These are phyloP conservation scores for Rhododendron molle DNA, from an alignment of 148 eudicot genomes.

Conservation along the genomic window DNA sequence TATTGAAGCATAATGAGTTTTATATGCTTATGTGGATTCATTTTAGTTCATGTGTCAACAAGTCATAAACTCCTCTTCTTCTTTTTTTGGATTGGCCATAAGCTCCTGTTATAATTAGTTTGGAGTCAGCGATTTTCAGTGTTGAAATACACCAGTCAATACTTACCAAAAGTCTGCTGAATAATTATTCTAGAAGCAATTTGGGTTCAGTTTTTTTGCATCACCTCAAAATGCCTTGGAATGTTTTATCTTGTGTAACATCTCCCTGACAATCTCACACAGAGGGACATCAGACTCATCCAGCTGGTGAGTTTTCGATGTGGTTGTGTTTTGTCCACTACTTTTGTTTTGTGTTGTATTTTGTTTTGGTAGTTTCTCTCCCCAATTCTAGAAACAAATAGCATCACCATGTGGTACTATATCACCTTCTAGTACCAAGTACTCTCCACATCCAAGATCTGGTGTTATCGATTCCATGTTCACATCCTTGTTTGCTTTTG, in stretches of 20 bases:
- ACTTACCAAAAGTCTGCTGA: background rate
- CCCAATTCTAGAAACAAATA: background rate
- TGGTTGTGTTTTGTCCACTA: background rate
- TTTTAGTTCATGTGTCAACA: background rate
- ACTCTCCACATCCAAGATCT: background rate
- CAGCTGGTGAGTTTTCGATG: background rate
- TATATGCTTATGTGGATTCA: background rate
- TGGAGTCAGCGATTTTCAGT: background rate
- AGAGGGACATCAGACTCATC: background rate
- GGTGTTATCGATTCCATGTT: background rate
- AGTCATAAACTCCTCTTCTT: background rate
- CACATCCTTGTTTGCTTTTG: constrained; percentile 5
- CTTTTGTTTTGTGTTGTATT: background rate
- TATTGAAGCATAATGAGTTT: background rate
- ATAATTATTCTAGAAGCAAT: background rate
- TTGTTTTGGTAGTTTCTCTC: background rate
- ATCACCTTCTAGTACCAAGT: background rate
- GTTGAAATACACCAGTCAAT: background rate
- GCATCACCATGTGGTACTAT: background rate
- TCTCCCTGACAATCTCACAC: background rate
- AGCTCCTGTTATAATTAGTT: background rate
- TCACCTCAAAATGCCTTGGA: background rate
- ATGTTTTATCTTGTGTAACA: background rate
- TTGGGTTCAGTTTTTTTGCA: background rate
- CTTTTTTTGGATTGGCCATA: background rate